Conservation (phyloP, 345 rosid genomes). For the Xanthoceras sorbifolium region DNA sequence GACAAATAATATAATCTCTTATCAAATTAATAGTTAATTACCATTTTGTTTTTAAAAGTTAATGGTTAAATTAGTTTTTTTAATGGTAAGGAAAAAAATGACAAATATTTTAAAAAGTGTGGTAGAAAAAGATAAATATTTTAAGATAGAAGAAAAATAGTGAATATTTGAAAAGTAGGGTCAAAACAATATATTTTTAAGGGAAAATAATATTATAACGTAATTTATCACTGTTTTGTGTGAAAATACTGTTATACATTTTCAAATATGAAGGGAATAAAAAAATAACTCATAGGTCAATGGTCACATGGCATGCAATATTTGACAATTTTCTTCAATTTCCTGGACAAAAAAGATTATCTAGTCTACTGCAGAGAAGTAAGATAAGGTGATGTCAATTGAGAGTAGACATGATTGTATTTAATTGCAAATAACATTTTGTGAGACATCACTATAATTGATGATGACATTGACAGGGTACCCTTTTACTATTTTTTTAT, state of each 20-base stretch:
- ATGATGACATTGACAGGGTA: neutral
- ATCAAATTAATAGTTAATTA: no score
- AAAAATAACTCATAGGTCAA: neutral
- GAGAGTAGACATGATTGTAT: neutral
- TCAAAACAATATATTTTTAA: no score
- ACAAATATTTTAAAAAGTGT: no score
- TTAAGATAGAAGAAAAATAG: no score
- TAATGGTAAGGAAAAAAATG: no score
- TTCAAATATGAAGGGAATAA: neutral
- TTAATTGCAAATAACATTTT: neutral
- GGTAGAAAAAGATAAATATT: no score
- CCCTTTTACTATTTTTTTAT: no score
- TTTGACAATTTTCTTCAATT: neutral
- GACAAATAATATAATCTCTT: no score
- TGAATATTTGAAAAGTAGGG: no score
- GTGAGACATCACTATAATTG: neutral
- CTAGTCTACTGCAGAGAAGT: neutral
- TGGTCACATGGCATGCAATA: neutral
- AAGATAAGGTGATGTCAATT: neutral
- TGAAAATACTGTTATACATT: slow-evolving; percentile 1
- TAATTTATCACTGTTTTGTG: neutral
- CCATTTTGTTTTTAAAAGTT: no score
- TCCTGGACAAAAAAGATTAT: neutral
- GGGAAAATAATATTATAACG: no score
- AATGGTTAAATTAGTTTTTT: no score